Evolutionary conservation across 768 basidiomycete genomes (phyloP), one percentile per base, ranked within the genome.

Genomic region (Leccinellum rugosiceps): DNA sequence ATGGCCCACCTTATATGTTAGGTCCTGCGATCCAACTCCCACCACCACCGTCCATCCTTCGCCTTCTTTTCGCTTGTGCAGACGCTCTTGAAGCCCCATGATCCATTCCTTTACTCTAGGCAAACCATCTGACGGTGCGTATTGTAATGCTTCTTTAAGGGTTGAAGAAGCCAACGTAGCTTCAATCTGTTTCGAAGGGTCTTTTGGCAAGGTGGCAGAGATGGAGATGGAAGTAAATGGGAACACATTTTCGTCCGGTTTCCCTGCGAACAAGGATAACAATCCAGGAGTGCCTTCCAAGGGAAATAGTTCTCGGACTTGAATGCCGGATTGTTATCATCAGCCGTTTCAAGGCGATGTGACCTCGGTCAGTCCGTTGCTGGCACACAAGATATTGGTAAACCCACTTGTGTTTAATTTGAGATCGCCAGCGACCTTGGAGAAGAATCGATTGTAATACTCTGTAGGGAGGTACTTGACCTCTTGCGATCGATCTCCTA

Each of bases 11-110:
- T 94, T 95, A 75, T 80, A 86, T 47, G 94, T 80, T 61, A 90
- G 67, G 75, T 94, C 92, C 72, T 94, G 92, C 43, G 87, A 88
- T 23, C 92, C 91, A 35, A 79, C 76, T 0, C 90, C 90, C 13
- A 94, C 75, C 45, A 81, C 83, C 6, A 90, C 67, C 28, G 76
- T 74, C 92, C 92, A 96, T 6, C 84, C 85, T 59, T 81, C 81
- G 1, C 75, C 80, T 35, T 65, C 65, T 51, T 76, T 76, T 31
- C 90, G 75, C 3, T 82, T 80, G 65, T 96, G 92, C 46, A 78
- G 76, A 13, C 69, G 62, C 61, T 81, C 83, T 70, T 94, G 90
- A 44, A 96, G 73, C 6, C 80, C 81, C 48, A 77, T 72, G 5
- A 90, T 61, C 87, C 87, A 91, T 28, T 83, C 77, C 11, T 78